Base-by-base conservation (phyloP, 1,139 yeast species). In the Chernovozyma sophiae-reginae region DNA sequence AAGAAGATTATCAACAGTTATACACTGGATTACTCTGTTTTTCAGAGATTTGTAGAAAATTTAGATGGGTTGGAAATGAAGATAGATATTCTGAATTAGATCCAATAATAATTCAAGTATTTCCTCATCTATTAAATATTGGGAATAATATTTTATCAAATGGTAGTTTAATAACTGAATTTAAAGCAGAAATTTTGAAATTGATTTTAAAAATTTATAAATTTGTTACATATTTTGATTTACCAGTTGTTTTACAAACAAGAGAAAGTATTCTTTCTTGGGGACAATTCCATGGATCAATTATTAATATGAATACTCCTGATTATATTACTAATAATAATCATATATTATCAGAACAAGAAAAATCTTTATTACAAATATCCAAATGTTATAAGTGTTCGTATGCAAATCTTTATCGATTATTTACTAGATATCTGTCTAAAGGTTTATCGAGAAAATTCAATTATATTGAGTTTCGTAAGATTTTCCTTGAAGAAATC, bases 301-400 rank as follows among this genome's bases (percentile, higher is more conserved):
- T 86, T 4, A 75, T 86, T 35, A 79, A 77, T 46, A 72, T 77
- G 65, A 67, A 68, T 1, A 62, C 84, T 6, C 87, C 95, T 3
- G 32, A 43, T 3, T 69, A 72, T 39, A 70, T 77, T 1, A 29
- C 36, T 13, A 13, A 28, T 4, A 15, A 15, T 12, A 40, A 44
- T 24, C 29, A 26, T 26, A 6, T 6, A 13, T 38, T 51, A 4
- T 43, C 55, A 27, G 73, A 68, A 38, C 59, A 56, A 41, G 74
- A 68, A 34, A 62, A 58, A 43, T 51, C 61, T 34, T 54, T 61
- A 37, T 50, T 68, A 13, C 73, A 70, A 47, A 52, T 68, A 31
- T 58, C 74, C 25, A 90, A 87, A 58, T 77, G 92, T 44, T 86
- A 87, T 59, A 92, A 92, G 58, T 90, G 98, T 97, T 78, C 95